A percentile compares a stretch with the other conserved stretches of the same genome.
phyloP scores from a whole-genome alignment of 192 early-diverging fungal genomes.

The Coemansia biformis region DNA sequence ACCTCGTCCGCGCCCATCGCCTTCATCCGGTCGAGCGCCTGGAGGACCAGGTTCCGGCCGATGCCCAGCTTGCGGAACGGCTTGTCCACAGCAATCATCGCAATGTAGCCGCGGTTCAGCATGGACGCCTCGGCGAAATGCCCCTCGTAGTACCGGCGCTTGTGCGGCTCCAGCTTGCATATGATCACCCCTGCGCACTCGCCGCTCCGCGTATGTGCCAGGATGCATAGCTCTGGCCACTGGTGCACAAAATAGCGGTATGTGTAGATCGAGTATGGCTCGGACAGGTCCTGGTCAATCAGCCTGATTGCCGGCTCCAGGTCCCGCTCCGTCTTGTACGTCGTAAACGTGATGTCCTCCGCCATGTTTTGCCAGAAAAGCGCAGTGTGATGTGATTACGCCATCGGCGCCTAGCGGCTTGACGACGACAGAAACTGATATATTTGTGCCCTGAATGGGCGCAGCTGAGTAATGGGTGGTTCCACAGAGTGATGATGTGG shows the following conservation, averaged over 20 bases:
- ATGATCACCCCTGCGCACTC: constrained; percentile 82
- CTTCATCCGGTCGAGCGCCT: constrained; percentile 73
- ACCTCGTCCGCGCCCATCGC: constrained; percentile 76
- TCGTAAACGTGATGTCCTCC: background rate
- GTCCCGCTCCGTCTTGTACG: constrained; percentile 72
- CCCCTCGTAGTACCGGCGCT: constrained; percentile 15
- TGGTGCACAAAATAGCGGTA: constrained; percentile 94
- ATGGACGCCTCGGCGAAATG: constrained; percentile 11
- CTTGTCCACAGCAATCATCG: constrained; percentile 91
- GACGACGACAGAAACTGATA: too few species aligned
- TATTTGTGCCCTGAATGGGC: too few species aligned
- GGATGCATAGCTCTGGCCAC: constrained; percentile 84
- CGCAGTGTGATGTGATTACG: too few species aligned
- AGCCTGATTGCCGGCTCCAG: constrained; percentile 69
- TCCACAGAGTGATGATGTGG: too few species aligned
- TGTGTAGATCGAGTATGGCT: constrained; percentile 96
- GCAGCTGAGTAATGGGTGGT: too few species aligned
- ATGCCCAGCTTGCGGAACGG: constrained; percentile 75
- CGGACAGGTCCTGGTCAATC: constrained; percentile 92
- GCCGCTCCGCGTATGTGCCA: constrained; percentile 51
- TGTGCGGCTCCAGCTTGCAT: constrained; percentile 71
- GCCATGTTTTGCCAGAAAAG: background rate
- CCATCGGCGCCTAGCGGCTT: too few species aligned
- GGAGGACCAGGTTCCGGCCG: constrained; percentile 66
- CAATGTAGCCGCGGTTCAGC: constrained; percentile 84